These are phyloP conservation scores for Candida boidinii DNA, from an alignment of 805 yeast genomes.

Conservation along the genomic window DNA sequence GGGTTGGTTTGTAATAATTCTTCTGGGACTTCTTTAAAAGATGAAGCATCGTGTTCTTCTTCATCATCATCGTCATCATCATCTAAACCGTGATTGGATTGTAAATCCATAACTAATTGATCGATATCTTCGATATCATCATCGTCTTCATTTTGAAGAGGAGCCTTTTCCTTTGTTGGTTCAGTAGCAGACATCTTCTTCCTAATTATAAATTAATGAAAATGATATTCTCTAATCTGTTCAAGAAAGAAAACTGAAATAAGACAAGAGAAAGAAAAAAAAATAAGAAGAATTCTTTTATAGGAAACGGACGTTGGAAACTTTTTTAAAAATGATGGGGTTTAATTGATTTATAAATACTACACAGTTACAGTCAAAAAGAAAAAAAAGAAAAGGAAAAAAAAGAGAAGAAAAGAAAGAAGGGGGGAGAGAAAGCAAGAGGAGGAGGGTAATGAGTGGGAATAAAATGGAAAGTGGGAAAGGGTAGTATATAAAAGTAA, in stretches of 20 bases:
- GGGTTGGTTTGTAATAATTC: constrained; percentile 81
- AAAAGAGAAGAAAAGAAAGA: constrained; percentile 1
- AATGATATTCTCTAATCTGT: background rate
- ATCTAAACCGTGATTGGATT: constrained; percentile 47
- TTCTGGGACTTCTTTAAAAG: constrained; percentile 77
- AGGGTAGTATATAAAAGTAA: too few species aligned
- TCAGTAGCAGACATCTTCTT: constrained; percentile 12
- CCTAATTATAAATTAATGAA: background rate
- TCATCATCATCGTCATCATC: constrained; percentile 44
- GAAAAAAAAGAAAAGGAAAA: background rate
- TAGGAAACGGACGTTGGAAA: constrained; percentile 9
- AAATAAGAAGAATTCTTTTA: background rate
- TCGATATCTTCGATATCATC: constrained; percentile 59
- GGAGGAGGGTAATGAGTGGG: background rate
- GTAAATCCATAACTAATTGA: constrained; percentile 70
- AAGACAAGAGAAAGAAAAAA: background rate
- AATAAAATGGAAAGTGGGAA: background rate
- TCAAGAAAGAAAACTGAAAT: background rate
- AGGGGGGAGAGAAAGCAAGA: background rate
- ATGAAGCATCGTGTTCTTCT: constrained; percentile 41
- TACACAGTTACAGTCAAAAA: constrained; percentile 1
- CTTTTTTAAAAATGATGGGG: constrained; percentile 11
- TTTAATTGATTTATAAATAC: constrained; percentile 1
- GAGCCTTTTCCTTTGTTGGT: constrained; percentile 19
- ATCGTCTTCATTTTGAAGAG: constrained; percentile 36